These are phyloP conservation scores for Porcisia deanei DNA, from an alignment of 208 protist genomes.

Conservation along the genomic window DNA sequence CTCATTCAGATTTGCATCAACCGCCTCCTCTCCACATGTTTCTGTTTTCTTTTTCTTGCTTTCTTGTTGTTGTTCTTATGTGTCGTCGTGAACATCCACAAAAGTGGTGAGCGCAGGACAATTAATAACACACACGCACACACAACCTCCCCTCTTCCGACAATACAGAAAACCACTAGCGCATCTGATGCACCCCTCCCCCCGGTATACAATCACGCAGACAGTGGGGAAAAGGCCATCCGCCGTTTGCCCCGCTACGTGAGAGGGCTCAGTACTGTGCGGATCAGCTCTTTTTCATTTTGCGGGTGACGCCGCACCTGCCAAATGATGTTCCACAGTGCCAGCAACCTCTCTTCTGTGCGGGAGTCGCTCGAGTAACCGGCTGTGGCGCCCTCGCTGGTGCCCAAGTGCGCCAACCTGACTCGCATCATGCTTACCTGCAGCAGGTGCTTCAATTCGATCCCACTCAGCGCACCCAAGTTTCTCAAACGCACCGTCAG, in stretches of 20 bases:
- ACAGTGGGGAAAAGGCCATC: too few relatives aligned
- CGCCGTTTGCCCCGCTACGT: not conserved
- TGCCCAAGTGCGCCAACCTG: constrained; percentile 10
- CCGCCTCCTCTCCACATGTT: not conserved
- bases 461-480: constrained; percentile 9
- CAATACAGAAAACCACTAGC: too few relatives aligned
- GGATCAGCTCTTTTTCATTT: constrained; percentile 18
- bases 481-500: constrained; percentile 12
- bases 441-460: constrained; percentile 54
- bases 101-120: too few relatives aligned
- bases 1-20: not conserved
- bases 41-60: too few relatives aligned
- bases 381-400: not conserved
- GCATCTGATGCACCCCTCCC: too few relatives aligned
- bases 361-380: not conserved
- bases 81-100: too few relatives aligned
- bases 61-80: too few relatives aligned
- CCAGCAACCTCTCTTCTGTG: not conserved
- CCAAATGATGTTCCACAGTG: constrained; percentile 27
- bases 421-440: constrained; percentile 58
- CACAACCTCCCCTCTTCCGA: too few relatives aligned
- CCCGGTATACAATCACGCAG: too few relatives aligned
- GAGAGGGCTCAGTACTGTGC: constrained; percentile 19
- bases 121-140: too few relatives aligned
- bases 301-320: constrained; percentile 30